phyloP scores from a whole-genome alignment of 2,329 filamentous ascomycete species.

The Fusarium brachygibbosum region DNA sequence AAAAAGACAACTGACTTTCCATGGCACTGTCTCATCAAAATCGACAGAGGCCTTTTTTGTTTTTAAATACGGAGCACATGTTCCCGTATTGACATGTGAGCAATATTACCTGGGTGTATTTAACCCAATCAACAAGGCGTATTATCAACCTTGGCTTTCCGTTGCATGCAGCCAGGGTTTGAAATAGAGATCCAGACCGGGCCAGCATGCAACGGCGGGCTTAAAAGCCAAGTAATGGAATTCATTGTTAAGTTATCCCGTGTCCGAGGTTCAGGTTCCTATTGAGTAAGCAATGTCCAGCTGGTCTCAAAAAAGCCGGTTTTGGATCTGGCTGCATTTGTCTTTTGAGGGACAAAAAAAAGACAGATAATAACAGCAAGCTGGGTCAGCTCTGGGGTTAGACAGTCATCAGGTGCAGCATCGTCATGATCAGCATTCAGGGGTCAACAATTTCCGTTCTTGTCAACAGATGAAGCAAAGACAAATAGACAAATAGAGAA shows the following conservation, averaged over 20 bases:
- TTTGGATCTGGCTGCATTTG: slow-evolving; percentile 33
- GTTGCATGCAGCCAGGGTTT: slow-evolving; percentile 39
- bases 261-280: background rate
- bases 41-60: slow-evolving; percentile 10
- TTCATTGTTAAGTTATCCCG: slow-evolving; percentile 6
- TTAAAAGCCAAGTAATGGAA: slow-evolving; percentile 23
- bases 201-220: slow-evolving; percentile 20
- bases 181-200: slow-evolving; percentile 40
- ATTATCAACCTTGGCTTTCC: slow-evolving; percentile 33
- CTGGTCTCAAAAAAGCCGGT: slow-evolving; percentile 34
- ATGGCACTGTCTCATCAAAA: slow-evolving; percentile 16
- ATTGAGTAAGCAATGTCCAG: slow-evolving; percentile 28
- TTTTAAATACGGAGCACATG: slow-evolving; percentile 26
- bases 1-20: slow-evolving; percentile 5
- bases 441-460: slow-evolving; percentile 37
- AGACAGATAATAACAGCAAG: slow-evolving; percentile 15
- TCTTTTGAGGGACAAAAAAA: slow-evolving; percentile 6
- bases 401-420: slow-evolving; percentile 28
- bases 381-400: slow-evolving; percentile 9
- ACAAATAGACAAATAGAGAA: background rate
- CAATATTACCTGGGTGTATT: background rate
- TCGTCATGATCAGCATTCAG: slow-evolving; percentile 39
- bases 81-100: slow-evolving; percentile 22
- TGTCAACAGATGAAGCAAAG: slow-evolving; percentile 25
- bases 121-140: slow-evolving; percentile 20